phyloP scores from a whole-genome alignment of 768 basidiomycete species.

The Calvatia gigantea region DNA sequence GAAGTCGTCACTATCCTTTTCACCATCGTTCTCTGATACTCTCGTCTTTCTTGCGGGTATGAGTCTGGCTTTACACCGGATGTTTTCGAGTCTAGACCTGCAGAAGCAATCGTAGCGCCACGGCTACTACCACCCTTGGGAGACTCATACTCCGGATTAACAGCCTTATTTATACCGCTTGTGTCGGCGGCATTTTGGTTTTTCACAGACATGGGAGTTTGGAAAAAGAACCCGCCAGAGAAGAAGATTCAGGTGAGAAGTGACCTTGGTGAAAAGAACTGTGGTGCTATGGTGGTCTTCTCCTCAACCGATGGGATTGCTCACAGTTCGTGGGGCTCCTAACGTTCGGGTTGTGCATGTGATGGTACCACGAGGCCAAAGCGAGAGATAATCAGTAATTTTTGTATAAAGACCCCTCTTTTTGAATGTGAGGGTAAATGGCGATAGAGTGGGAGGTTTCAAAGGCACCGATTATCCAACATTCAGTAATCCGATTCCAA shows the following conservation, averaged over 20 bases:
- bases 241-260: not conserved
- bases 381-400: not conserved
- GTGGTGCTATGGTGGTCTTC: not conserved
- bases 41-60: not conserved
- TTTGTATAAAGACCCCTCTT: not conserved
- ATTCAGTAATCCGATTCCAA: no score
- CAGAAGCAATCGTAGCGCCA: no score
- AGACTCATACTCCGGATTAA: no score
- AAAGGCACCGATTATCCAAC: no score
- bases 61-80: not conserved
- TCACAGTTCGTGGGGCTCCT: not conserved
- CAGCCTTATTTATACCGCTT: not conserved
- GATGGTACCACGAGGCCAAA: not conserved
- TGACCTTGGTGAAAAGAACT: not conserved
- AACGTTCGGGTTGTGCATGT: not conserved
- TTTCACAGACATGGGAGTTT: conserved; percentile 1
- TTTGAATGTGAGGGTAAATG: not conserved
- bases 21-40: not conserved
- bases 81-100: no score
- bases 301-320: not conserved
- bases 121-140: no score
- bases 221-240: not conserved
- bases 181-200: not conserved
- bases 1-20: not conserved
- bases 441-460: no score